Percentiles rank a stretch among this genome's conserved stretches.
Evolutionary conservation across 768 basidiomycete species (phyloP).

Genomic region (Naganishia onofrii): DNA sequence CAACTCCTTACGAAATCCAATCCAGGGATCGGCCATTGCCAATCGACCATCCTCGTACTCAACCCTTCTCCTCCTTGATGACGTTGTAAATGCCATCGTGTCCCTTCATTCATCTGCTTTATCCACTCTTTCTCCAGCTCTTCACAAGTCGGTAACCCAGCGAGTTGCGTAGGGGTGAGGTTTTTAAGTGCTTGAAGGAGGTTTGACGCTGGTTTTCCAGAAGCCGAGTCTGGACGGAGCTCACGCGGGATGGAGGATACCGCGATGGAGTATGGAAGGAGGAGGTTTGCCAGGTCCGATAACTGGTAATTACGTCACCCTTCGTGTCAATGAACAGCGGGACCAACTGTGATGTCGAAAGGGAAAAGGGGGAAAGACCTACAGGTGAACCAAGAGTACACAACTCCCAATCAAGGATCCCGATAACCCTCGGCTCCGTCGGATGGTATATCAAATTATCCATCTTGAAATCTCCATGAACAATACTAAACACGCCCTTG

Average conservation of each 20-base stretch:
- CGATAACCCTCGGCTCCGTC: conserved; percentile 85
- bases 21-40: conserved; percentile 70
- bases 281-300: conserved; percentile 85
- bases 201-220: conserved; percentile 12
- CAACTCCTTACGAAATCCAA: conserved; percentile 80
- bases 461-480: conserved; percentile 97
- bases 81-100: background rate
- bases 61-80: background rate
- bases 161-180: conserved; percentile 1
- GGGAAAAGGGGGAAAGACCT: conserved; percentile 41
- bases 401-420: conserved; percentile 95
- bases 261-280: conserved; percentile 55
- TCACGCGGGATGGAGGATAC: background rate
- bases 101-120: conserved; percentile 4
- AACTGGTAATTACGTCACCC: conserved; percentile 57
- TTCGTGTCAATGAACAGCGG: background rate
- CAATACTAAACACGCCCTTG: conserved; percentile 67
- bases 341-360: background rate
- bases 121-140: conserved; percentile 15
- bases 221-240: background rate
- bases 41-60: conserved; percentile 37
- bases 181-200: conserved; percentile 20
- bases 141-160: background rate
- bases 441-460: conserved; percentile 92
- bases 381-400: conserved; percentile 92